These are phyloP conservation scores for Tagetes erecta DNA, from an alignment of 129 eudicot species.

Conservation along the genomic window DNA sequence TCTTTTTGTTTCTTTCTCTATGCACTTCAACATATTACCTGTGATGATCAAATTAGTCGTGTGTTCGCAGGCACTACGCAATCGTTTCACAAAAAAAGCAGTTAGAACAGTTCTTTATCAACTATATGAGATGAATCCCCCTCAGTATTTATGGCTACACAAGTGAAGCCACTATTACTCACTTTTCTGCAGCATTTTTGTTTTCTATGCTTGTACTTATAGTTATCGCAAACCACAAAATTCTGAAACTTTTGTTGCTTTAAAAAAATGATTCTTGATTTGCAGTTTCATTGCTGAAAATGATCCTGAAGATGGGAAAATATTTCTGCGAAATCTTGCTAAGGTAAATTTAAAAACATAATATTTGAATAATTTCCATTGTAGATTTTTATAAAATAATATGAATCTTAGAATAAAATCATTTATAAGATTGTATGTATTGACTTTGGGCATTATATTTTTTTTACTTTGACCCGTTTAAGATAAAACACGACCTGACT, in stretches of 20 bases:
- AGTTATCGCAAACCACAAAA: background rate
- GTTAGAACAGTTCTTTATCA: slow-evolving; percentile 74
- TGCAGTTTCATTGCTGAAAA: slow-evolving; percentile 63
- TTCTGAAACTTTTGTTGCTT: background rate
- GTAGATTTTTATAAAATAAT: too few species aligned
- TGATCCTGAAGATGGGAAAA: slow-evolving; percentile 60
- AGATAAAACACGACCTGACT: background rate
- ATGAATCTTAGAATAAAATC: background rate
- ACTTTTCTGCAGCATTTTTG: slow-evolving; percentile 15
- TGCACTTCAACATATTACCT: background rate
- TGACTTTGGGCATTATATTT: background rate
- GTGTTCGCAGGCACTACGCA: slow-evolving; percentile 53
- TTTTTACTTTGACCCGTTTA: background rate
- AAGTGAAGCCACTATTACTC: slow-evolving; percentile 36
- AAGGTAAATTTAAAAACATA: slow-evolving; percentile 46
- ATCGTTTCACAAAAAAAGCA: slow-evolving; percentile 62
- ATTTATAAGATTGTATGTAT: background rate
- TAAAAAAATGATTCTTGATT: background rate
- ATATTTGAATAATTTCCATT: background rate
- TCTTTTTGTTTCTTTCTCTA: background rate
- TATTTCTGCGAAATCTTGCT: slow-evolving; percentile 55
- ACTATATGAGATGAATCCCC: slow-evolving; percentile 85
- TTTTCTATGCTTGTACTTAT: background rate
- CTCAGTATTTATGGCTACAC: slow-evolving; percentile 63
- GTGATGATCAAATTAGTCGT: background rate